Evolutionary conservation across 139 green algal genomes (phyloP).

Genomic region (Coccomyxa sp.): DNA sequence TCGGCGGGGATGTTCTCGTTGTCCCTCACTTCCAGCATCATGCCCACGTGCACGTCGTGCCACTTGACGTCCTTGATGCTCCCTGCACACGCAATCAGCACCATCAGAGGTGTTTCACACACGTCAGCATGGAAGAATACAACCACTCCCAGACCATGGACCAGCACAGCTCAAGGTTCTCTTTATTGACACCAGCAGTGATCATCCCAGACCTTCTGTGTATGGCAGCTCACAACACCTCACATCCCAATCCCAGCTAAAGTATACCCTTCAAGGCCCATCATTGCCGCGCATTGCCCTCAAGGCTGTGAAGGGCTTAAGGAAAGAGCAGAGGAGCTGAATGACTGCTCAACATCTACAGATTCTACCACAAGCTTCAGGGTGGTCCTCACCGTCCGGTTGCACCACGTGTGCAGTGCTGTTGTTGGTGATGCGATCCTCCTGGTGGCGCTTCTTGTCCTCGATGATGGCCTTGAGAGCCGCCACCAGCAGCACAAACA

Average conservation of each 20-base stretch:
- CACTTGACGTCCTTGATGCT: conserved; percentile 39
- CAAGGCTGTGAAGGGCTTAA: neutral
- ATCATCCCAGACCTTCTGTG: neutral
- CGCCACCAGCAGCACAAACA: conserved; percentile 58
- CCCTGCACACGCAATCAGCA: conserved; percentile 24
- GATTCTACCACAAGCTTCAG: no score
- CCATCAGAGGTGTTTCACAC: no score
- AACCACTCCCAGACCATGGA: no score
- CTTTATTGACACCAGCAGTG: no score
- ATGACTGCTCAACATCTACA: no score
- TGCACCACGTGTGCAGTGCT: conserved; percentile 45
- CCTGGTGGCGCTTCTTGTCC: conserved; percentile 52
- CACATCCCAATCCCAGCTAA: no score
- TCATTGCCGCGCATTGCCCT: no score
- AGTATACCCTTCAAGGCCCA: no score
- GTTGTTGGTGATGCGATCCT: conserved; percentile 57
- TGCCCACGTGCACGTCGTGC: conserved; percentile 36
- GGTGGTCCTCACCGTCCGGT: conserved; percentile 28
- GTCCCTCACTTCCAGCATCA: conserved; percentile 42
- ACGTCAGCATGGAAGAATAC: no score
- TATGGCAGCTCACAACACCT: neutral
- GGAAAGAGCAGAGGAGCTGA: neutral
- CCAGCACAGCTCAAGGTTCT: no score
- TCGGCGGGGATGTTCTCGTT: conserved; percentile 81
- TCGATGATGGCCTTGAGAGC: conserved; percentile 56